A percentile compares a stretch with the other conserved stretches of the same genome.
phyloP scores from a whole-genome alignment of 345 rosid species.

The Mangifera indica region DNA sequence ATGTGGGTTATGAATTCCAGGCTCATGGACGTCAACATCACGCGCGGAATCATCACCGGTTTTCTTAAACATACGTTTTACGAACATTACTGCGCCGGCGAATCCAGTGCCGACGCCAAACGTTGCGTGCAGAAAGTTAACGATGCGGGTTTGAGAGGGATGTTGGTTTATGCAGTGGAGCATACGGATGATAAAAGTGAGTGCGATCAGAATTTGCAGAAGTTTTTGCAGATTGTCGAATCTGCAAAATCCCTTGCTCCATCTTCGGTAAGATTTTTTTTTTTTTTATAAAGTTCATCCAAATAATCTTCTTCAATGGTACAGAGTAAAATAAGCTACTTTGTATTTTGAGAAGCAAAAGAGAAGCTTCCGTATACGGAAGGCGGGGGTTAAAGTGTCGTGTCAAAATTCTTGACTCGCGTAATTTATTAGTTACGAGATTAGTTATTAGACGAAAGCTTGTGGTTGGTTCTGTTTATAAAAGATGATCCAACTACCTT shows the following conservation, averaged over 20 bases:
- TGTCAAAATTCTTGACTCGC: too few relatives aligned
- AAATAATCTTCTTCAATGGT: too few relatives aligned
- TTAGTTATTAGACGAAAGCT: too few relatives aligned
- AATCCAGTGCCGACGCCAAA: slow-evolving; percentile 42
- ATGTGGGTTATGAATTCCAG: slow-evolving; percentile 70
- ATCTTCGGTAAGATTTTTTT: slow-evolving; percentile 48
- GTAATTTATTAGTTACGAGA: too few relatives aligned
- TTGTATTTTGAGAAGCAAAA: too few relatives aligned
- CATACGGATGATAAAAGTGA: slow-evolving; percentile 50
- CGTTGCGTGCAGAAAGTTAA: slow-evolving; percentile 40
- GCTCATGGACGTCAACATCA: slow-evolving; percentile 41
- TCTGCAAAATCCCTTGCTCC: slow-evolving; percentile 60
- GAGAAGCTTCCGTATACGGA: too few relatives aligned
- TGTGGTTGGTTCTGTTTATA: too few relatives aligned
- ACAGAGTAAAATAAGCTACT: too few relatives aligned
- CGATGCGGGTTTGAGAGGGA: slow-evolving; percentile 61
- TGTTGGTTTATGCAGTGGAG: slow-evolving; percentile 79
- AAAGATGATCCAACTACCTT: too few relatives aligned
- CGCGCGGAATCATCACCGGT: slow-evolving; percentile 41
- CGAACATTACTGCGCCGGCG: slow-evolving; percentile 88
- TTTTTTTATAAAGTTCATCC: neutral
- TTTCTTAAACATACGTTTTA: slow-evolving; percentile 50
- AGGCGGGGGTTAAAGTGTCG: too few relatives aligned
- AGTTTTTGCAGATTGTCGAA: slow-evolving; percentile 51
- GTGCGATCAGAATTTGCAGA: slow-evolving; percentile 64